Percentiles rank a stretch among this genome's conserved stretches.
These are phyloP conservation scores for Globisporangium middletonii DNA, from an alignment of 352 stramenopile genomes.

Conservation along the genomic window DNA sequence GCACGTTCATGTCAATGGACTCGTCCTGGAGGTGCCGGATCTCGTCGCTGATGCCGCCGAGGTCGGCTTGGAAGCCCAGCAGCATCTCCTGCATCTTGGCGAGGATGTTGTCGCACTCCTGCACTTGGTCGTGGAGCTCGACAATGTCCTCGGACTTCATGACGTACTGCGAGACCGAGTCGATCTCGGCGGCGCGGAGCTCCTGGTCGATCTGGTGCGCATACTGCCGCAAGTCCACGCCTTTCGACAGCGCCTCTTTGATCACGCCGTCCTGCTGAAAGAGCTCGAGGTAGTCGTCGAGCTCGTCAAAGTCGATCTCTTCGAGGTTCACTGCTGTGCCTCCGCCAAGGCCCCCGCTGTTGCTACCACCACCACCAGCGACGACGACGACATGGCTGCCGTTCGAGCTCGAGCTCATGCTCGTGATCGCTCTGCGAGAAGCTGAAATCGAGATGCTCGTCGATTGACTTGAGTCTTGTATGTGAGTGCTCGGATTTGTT, in stretches of 20 bases:
- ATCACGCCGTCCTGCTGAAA: constrained; percentile 93
- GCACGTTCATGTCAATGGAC: constrained; percentile 90
- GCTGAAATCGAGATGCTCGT: too few relatives aligned
- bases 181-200: constrained; percentile 77
- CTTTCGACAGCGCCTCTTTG: constrained; percentile 86
- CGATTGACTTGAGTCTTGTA: too few relatives aligned
- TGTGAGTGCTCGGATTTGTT: too few relatives aligned
- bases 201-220: constrained; percentile 88
- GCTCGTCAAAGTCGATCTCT: constrained; percentile 92
- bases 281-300: constrained; percentile 92
- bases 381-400: too few relatives aligned
- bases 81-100: constrained; percentile 97
- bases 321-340: constrained; percentile 44
- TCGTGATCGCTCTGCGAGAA: too few relatives aligned
- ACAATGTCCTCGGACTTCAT: constrained; percentile 87
- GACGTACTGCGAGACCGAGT: constrained; percentile 85
- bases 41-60: constrained; percentile 96
- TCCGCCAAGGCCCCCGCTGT: not conserved
- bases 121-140: constrained; percentile 91
- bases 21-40: constrained; percentile 97
- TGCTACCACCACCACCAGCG: not conserved
- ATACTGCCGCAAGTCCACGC: constrained; percentile 90
- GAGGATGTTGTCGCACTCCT: constrained; percentile 96
- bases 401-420: too few relatives aligned
- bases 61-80: constrained; percentile 96